Evolutionary conservation across 2,329 filamentous ascomycete genomes (phyloP).

Genomic region (Plectosphaerella cucumerina): DNA sequence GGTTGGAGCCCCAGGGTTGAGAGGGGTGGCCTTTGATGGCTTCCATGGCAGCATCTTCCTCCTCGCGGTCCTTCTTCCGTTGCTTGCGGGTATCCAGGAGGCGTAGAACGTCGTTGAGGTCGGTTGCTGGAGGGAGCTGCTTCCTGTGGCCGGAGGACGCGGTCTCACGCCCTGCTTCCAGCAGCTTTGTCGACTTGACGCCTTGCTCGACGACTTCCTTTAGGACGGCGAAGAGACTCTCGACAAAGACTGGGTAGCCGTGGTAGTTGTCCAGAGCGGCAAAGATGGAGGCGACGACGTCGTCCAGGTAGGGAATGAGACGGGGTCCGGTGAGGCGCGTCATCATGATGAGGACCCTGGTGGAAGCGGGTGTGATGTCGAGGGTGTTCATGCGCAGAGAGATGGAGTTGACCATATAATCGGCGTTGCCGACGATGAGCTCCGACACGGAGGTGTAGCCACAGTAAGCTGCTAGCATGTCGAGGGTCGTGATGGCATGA

Average conservation of each 20-base stretch:
- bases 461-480: slow-evolving; percentile 72
- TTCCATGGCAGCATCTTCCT: slow-evolving; percentile 30
- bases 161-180: slow-evolving; percentile 36
- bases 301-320: slow-evolving; percentile 84
- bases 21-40: slow-evolving; percentile 23
- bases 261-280: slow-evolving; percentile 92
- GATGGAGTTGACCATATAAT: slow-evolving; percentile 94
- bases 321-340: slow-evolving; percentile 77
- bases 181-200: slow-evolving; percentile 50
- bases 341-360: slow-evolving; percentile 92
- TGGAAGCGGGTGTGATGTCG: slow-evolving; percentile 86
- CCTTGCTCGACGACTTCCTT: slow-evolving; percentile 82
- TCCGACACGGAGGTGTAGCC: slow-evolving; percentile 70
- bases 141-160: slow-evolving; percentile 39
- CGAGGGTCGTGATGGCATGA: slow-evolving; percentile 80
- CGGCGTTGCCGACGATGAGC: slow-evolving; percentile 84
- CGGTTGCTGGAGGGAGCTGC: slow-evolving; percentile 20
- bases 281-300: slow-evolving; percentile 87
- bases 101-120: slow-evolving; percentile 42
- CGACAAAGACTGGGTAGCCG: slow-evolving; percentile 82
- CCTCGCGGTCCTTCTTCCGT: slow-evolving; percentile 21
- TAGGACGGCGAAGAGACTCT: slow-evolving; percentile 78
- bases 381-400: slow-evolving; percentile 86
- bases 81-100: slow-evolving; percentile 57
- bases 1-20: slow-evolving; percentile 23